These are phyloP conservation scores for Nicotiana otophora DNA, from an alignment of 257 asterid species.

Conservation along the genomic window DNA sequence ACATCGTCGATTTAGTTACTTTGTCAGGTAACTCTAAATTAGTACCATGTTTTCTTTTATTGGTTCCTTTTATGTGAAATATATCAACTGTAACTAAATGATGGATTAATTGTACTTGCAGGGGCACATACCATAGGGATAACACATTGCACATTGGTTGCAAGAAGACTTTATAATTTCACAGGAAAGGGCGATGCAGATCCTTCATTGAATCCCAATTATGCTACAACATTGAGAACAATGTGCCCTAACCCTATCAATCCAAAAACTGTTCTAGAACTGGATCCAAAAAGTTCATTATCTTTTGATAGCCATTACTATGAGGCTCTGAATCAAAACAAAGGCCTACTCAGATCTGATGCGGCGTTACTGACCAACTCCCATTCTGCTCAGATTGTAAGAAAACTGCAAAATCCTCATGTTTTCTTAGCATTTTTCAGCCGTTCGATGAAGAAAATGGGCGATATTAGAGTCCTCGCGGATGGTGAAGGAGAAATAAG, in stretches of 20 bases:
- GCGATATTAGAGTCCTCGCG: slow-evolving; percentile 20
- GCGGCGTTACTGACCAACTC: slow-evolving; percentile 12
- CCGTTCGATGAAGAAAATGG: slow-evolving; percentile 30
- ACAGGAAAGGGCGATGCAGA: slow-evolving; percentile 37
- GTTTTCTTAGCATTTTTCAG: slow-evolving; percentile 26
- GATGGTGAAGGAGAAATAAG: slow-evolving; percentile 31
- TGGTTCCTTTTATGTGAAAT: no score
- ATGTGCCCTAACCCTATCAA: slow-evolving; percentile 23
- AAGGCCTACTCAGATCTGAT: slow-evolving; percentile 16
- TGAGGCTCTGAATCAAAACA: not conserved
- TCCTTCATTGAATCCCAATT: slow-evolving; percentile 33
- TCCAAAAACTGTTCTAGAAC: slow-evolving; percentile 20
- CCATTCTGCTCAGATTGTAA: slow-evolving; percentile 17
- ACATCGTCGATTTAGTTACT: slow-evolving; percentile 36
- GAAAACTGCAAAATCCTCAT: slow-evolving; percentile 12
- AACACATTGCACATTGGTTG: slow-evolving; percentile 40
- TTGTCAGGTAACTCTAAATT: slow-evolving; percentile 20
- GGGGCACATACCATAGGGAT: slow-evolving; percentile 55
- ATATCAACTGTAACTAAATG: not conserved
- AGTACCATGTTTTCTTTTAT: no score
- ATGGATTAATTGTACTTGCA: not conserved
- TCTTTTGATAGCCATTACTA: slow-evolving; percentile 26
- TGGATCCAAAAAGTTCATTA: slow-evolving; percentile 30
- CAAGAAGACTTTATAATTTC: slow-evolving; percentile 43
- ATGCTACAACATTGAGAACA: slow-evolving; percentile 19